Conservation (phyloP, 2,329 filamentous ascomycete species). For the Dactylellina sp. region DNA sequence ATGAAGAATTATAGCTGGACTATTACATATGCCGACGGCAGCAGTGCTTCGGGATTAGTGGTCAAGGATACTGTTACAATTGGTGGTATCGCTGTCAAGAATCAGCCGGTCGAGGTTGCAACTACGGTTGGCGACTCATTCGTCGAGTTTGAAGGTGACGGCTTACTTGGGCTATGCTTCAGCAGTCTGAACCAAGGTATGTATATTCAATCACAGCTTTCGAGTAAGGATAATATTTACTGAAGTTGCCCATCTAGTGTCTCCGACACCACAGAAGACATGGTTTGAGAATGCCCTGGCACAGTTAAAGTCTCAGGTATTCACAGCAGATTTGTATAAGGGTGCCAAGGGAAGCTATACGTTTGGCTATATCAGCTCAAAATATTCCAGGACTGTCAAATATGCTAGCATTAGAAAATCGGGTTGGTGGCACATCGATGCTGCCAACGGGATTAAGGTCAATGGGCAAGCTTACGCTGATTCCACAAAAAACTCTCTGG, state of each 20-base stretch:
- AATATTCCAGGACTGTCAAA: constrained; percentile 69
- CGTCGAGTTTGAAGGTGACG: constrained; percentile 70
- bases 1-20: constrained; percentile 68
- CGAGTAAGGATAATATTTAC: constrained; percentile 64
- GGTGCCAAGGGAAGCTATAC: constrained; percentile 67
- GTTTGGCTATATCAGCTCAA: constrained; percentile 69
- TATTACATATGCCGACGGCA: constrained; percentile 77
- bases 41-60: constrained; percentile 73
- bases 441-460: constrained; percentile 38
- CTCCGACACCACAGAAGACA: constrained; percentile 74
- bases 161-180: constrained; percentile 76
- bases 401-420: constrained; percentile 63
- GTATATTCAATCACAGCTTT: constrained; percentile 65
- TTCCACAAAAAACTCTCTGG: constrained; percentile 19
- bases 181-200: constrained; percentile 69
- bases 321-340: constrained; percentile 70
- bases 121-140: constrained; percentile 71
- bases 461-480: constrained; percentile 23
- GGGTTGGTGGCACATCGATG: constrained; percentile 49
- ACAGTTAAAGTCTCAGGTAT: constrained; percentile 67
- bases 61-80: constrained; percentile 76
- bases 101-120: constrained; percentile 77
- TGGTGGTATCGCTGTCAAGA: constrained; percentile 72
- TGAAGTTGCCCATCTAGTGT: constrained; percentile 70
- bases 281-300: constrained; percentile 78